phyloP scores from a whole-genome alignment of 1,284 basidiomycete species.

The Trichosporon sp. region DNA sequence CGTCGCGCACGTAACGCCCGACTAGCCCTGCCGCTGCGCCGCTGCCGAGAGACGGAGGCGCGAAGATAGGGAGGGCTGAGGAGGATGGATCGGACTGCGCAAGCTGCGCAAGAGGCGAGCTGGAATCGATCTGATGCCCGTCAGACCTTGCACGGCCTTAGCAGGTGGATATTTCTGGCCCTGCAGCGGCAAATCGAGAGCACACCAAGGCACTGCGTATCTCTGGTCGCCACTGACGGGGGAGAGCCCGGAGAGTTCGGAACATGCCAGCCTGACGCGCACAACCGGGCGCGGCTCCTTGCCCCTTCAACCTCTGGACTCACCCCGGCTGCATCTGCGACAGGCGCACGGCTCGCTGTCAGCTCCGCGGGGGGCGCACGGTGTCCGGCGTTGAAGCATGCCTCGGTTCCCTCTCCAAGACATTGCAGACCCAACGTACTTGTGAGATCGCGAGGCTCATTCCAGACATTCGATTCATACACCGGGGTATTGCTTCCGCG shows the following conservation, averaged over 20 bases:
- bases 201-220: no score
- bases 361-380: not conserved
- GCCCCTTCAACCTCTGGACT: not conserved
- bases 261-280: not conserved
- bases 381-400: not conserved
- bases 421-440: not conserved
- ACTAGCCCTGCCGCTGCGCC: no score
- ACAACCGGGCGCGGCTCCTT: not conserved
- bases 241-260: not conserved
- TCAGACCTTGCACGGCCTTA: not conserved
- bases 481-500: not conserved
- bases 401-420: not conserved
- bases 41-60: not conserved
- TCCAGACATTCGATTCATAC: not conserved
- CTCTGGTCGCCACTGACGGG: no score
- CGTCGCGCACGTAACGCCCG: not conserved
- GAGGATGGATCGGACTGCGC: not conserved
- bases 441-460: not conserved
- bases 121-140: conserved; percentile 2
- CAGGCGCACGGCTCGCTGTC: not conserved
- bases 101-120: not conserved
- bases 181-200: no score
- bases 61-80: no score
- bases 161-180: not conserved
- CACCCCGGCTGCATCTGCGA: not conserved